These are phyloP conservation scores for Aspergillus heteromorphus DNA, from an alignment of 495 filamentous ascomycete species.

Conservation along the genomic window DNA sequence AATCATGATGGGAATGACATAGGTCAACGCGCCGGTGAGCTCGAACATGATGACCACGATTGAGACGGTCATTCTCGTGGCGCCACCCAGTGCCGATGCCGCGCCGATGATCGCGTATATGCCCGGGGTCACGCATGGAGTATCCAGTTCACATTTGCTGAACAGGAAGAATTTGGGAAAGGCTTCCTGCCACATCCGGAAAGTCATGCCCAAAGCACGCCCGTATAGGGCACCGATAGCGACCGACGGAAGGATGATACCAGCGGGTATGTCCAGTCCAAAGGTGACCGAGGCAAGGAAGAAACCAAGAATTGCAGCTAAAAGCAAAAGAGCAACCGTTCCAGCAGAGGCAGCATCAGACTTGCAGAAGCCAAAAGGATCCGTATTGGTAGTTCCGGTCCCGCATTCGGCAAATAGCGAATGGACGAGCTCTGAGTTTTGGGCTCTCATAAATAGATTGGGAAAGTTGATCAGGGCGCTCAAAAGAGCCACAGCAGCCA, in stretches of 20 bases:
- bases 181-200: conserved; percentile 81
- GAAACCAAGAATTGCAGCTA: conserved; percentile 77
- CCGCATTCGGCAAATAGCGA: conserved; percentile 88
- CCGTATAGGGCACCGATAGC: conserved; percentile 90
- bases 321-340: conserved; percentile 71
- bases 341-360: conserved; percentile 64
- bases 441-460: conserved; percentile 89
- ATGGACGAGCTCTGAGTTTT: conserved; percentile 87
- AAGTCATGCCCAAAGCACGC: conserved; percentile 81
- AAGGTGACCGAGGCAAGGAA: conserved; percentile 86
- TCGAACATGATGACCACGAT: conserved; percentile 99
- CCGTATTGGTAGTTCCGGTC: conserved; percentile 54
- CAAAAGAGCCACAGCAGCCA: conserved; percentile 64
- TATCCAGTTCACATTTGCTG: conserved; percentile 74
- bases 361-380: conserved; percentile 83
- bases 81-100: conserved; percentile 89
- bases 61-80: conserved; percentile 94
- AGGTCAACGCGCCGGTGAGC: conserved; percentile 90
- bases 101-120: conserved; percentile 96
- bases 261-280: conserved; percentile 92
- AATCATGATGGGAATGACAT: conserved; percentile 98
- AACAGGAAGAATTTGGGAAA: conserved; percentile 76
- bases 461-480: conserved; percentile 92
- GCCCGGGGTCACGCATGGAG: conserved; percentile 87
- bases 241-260: conserved; percentile 96